Percentiles rank a stretch among this genome's conserved stretches.
phyloP scores from a whole-genome alignment of 306 rosid genomes.

The Casuarina glauca region DNA sequence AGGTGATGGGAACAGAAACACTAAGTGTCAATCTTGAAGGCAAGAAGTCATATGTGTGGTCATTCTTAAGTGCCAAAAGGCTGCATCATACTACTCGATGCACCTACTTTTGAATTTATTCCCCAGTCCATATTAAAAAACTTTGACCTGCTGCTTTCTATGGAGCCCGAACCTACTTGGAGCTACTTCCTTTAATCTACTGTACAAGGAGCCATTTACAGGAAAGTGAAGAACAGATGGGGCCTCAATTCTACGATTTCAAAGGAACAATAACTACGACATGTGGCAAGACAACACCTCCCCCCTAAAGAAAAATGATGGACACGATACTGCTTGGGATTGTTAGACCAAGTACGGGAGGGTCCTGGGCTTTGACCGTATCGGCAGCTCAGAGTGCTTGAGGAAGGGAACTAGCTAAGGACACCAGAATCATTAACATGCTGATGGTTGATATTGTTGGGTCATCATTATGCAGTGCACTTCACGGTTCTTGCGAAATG shows the following conservation, averaged over 20 bases:
- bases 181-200: conserved; percentile 27
- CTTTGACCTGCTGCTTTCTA: conserved; percentile 42
- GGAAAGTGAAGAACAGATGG: neutral
- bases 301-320: neutral
- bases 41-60: conserved; percentile 32
- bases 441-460: neutral
- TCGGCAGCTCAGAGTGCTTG: too few relatives aligned
- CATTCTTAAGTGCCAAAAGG: conserved; percentile 32
- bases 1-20: conserved; percentile 24
- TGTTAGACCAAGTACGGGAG: neutral
- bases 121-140: conserved; percentile 30
- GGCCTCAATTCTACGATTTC: conserved; percentile 17
- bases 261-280: neutral
- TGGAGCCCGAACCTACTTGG: conserved; percentile 51
- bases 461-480: too few relatives aligned
- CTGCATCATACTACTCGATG: conserved; percentile 27
- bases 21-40: conserved; percentile 31
- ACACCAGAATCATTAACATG: neutral
- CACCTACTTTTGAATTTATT: conserved; percentile 41
- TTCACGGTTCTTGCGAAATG: neutral
- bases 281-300: neutral
- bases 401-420: too few relatives aligned
- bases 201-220: conserved; percentile 2
- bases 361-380: neutral
- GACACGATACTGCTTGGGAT: neutral